Evolutionary conservation across 1,139 yeast species (phyloP).

Genomic region (Groenewaldozyma auringiensis): DNA sequence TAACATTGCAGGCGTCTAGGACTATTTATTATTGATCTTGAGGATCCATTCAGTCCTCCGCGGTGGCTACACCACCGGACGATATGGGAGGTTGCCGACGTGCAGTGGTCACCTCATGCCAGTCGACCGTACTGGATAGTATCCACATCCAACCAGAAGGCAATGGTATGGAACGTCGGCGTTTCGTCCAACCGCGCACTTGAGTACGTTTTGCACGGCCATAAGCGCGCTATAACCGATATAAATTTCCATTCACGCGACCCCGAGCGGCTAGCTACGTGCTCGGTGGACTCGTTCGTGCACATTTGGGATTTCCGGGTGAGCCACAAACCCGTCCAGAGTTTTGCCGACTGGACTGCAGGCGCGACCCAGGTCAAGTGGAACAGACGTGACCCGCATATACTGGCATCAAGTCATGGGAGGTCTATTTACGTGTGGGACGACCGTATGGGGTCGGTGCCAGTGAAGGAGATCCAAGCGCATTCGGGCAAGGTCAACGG

Average conservation of each 20-base stretch:
- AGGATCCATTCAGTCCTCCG: constrained; percentile 93
- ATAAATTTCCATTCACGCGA: constrained; percentile 83
- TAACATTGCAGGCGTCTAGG: constrained; percentile 53
- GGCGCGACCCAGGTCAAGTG: constrained; percentile 94
- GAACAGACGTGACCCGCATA: constrained; percentile 69
- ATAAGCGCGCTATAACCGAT: constrained; percentile 89
- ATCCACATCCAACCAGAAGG: constrained; percentile 91
- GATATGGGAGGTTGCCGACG: constrained; percentile 98
- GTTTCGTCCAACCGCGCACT: constrained; percentile 72
- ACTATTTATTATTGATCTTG: constrained; percentile 78
- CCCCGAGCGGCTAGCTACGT: constrained; percentile 88
- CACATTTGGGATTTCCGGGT: constrained; percentile 87
- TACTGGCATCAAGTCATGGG: constrained; percentile 83
- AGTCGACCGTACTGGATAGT: constrained; percentile 85
- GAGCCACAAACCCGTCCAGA: constrained; percentile 60
- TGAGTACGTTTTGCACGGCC: constrained; percentile 80
- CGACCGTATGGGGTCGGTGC: constrained; percentile 69
- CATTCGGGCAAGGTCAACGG: constrained; percentile 84
- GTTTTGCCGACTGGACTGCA: constrained; percentile 90
- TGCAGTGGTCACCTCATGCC: constrained; percentile 92
- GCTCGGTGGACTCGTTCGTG: constrained; percentile 83
- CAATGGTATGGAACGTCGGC: constrained; percentile 85
- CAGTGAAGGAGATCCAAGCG: constrained; percentile 60
- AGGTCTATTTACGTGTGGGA: constrained; percentile 82
- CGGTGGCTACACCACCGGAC: constrained; percentile 88